These are phyloP conservation scores for Leptographium galeiforme DNA, from an alignment of 2,329 filamentous ascomycete species.

Conservation along the genomic window DNA sequence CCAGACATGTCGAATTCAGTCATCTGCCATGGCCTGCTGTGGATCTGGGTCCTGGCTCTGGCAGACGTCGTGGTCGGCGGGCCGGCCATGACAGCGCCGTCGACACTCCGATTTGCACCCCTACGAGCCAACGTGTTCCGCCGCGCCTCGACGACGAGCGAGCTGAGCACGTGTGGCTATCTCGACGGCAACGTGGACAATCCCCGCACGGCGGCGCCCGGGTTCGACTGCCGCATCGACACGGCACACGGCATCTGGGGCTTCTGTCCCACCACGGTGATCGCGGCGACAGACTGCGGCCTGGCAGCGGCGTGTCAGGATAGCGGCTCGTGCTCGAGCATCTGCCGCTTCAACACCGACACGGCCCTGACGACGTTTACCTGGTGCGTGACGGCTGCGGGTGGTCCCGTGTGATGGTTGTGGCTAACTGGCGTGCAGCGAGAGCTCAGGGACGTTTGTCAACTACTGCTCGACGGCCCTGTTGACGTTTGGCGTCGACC, in stretches of 20 bases:
- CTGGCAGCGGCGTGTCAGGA: slow-evolving; percentile 24
- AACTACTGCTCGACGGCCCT: slow-evolving; percentile 22
- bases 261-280: slow-evolving; percentile 23
- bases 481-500: slow-evolving; percentile 18
- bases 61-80: neutral
- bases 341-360: slow-evolving; percentile 18
- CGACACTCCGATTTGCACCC: neutral
- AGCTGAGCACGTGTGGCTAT: slow-evolving; percentile 17
- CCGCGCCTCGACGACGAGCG: neutral
- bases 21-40: neutral
- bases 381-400: slow-evolving; percentile 16
- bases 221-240: slow-evolving; percentile 24
- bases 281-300: slow-evolving; percentile 23
- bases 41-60: neutral
- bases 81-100: neutral
- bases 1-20: too few relatives aligned
- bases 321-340: slow-evolving; percentile 16
- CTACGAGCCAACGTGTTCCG: too few relatives aligned
- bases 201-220: slow-evolving; percentile 18
- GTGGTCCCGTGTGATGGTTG: neutral
- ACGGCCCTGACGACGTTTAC: slow-evolving; percentile 19
- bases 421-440: neutral
- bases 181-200: slow-evolving; percentile 17
- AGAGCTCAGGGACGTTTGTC: slow-evolving; percentile 1
- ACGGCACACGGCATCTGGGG: slow-evolving; percentile 22